phyloP scores from a whole-genome alignment of 139 green algal species.

The Axilococcus clingmanii region DNA sequence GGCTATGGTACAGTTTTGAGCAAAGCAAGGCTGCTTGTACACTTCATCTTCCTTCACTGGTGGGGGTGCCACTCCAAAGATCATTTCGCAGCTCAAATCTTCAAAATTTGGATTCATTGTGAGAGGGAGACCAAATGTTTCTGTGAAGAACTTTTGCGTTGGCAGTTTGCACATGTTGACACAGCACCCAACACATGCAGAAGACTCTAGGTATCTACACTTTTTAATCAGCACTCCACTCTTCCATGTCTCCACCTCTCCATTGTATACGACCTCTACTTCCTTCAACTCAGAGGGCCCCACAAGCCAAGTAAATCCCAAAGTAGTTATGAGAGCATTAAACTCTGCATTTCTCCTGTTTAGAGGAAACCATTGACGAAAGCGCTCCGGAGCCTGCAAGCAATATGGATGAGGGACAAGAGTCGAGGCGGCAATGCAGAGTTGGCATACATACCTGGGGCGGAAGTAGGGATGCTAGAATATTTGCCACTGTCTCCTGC shows the following conservation, averaged over 20 bases:
- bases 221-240: conserved; percentile 48
- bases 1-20: conserved; percentile 21
- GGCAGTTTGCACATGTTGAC: conserved; percentile 38
- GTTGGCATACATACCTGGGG: too few relatives aligned
- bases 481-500: conserved; percentile 29
- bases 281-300: conserved; percentile 29
- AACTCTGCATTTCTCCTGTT: conserved; percentile 18
- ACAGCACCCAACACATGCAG: conserved; percentile 38
- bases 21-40: conserved; percentile 38
- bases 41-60: conserved; percentile 40
- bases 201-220: conserved; percentile 49
- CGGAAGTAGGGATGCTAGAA: conserved; percentile 34
- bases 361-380: conserved; percentile 37
- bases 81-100: conserved; percentile 45
- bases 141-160: conserved; percentile 47
- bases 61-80: conserved; percentile 35
- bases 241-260: conserved; percentile 19
- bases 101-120: conserved; percentile 61
- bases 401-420: too few relatives aligned
- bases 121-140: conserved; percentile 46
- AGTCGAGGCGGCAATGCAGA: too few relatives aligned
- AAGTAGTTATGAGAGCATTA: conserved; percentile 41
- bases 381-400: conserved; percentile 20
- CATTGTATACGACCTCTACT: conserved; percentile 24
- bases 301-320: conserved; percentile 51